Evolutionary conservation across 257 asterid species (phyloP), one percentile per base, ranked within the genome.

Genomic region (Lantana camara): DNA sequence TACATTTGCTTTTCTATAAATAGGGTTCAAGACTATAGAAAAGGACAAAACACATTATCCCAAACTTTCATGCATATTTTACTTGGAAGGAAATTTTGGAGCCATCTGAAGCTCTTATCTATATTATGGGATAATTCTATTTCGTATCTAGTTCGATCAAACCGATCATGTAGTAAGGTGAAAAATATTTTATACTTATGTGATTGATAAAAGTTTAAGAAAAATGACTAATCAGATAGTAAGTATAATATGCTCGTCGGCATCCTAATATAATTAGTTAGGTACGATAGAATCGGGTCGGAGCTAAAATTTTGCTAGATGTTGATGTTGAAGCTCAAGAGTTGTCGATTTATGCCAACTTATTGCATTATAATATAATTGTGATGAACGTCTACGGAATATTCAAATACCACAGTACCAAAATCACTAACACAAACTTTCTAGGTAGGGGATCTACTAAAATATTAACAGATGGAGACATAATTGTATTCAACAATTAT

Each of bases 351-450:
- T 60, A 21, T 23, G 16, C 66, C 42, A 49, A 44, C 5, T 17
- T 24, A 44, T 30, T 14, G 5, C 5, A 52, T 53, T 60, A 60
- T 44, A 66, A 17, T 70, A 64, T n/a, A 35, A 19, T 19, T 46
- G 15, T 16, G 72, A 67, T 45, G 69, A 68, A 76, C 78, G 78
- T 72, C 66, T 11, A 76, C 75, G 78, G 24, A 72, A 54, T 75
- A 61, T 63, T 60, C 64, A 72, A 52, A 29, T 35, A 60, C 22
- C 47, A 32, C 13, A 14, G 55, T 16, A 66, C 57, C 41, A 54
- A 54, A 29, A 24, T n/a, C 42, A 32, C 24, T 17, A n/a, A 17
- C 40, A 35, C 9, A n/a, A 37, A 19, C 9, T 22, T 55, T 38
- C 41, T 27, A n/a, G 30, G 34, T 46, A 37, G 29, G 22, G 5